These are phyloP conservation scores for Aspergillus sparsus DNA, from an alignment of 495 filamentous ascomycete species.

Conservation along the genomic window DNA sequence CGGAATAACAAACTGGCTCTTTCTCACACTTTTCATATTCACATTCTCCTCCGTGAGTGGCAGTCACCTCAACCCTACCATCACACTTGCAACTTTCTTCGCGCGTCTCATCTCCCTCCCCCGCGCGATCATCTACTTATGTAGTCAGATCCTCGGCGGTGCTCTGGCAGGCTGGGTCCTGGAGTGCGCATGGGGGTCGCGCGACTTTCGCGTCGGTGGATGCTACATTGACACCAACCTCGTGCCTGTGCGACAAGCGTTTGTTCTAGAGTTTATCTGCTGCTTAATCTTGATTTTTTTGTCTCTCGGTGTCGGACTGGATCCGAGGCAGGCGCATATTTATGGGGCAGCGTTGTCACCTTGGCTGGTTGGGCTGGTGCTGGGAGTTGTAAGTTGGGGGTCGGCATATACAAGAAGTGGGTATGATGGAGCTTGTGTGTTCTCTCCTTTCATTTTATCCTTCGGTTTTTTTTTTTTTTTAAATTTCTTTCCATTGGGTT, in stretches of 20 bases:
- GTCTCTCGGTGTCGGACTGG: constrained; percentile 53
- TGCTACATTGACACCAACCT: constrained; percentile 31
- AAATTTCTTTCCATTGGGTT: not conserved
- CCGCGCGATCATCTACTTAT: constrained; percentile 45
- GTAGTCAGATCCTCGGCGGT: constrained; percentile 45
- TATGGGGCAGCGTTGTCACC: constrained; percentile 53
- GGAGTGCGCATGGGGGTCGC: constrained; percentile 28
- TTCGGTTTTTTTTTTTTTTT: not conserved
- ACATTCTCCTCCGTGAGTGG: constrained; percentile 49
- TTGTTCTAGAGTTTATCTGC: constrained; percentile 46
- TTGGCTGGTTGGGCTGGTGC: constrained; percentile 50
- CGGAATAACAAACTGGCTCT: constrained; percentile 46
- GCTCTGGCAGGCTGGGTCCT: constrained; percentile 49
- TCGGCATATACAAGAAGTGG: constrained; percentile 46
- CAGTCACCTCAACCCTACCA: constrained; percentile 54
- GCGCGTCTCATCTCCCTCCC: constrained; percentile 50
- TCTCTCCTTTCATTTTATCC: not conserved
- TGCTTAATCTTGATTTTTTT: constrained; percentile 41
- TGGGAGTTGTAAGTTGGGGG: constrained; percentile 48
- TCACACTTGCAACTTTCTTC: constrained; percentile 53
- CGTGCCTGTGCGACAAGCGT: constrained; percentile 35
- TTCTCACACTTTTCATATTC: constrained; percentile 53
- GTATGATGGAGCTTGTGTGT: constrained; percentile 41
- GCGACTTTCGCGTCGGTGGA: constrained; percentile 32
- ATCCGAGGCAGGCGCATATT: constrained; percentile 52